These are phyloP conservation scores for Colletotrichum cuscutae DNA, from an alignment of 2,329 filamentous ascomycete species.

Conservation along the genomic window DNA sequence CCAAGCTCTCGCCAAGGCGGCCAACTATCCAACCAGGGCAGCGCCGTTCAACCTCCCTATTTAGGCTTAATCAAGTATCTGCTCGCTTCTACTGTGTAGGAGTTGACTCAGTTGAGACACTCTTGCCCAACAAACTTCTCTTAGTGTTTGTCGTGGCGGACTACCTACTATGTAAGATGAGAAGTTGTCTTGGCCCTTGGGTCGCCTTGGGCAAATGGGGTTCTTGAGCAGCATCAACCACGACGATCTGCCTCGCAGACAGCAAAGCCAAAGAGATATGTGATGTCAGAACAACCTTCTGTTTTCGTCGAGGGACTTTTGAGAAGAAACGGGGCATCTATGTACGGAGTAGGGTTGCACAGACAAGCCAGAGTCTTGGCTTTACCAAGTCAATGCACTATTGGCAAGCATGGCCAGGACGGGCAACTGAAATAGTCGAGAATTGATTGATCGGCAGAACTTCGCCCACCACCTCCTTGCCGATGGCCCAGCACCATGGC, in stretches of 20 bases:
- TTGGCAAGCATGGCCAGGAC: slow-evolving; percentile 4
- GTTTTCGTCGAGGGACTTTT: background rate
- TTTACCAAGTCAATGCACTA: background rate
- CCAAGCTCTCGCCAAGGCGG: slow-evolving; percentile 27
- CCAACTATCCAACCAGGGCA: slow-evolving; percentile 22
- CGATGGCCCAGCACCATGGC: background rate
- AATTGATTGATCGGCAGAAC: background rate
- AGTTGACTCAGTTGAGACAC: background rate
- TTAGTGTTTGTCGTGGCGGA: too few species aligned
- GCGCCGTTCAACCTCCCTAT: slow-evolving; percentile 19
- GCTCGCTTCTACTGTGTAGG: background rate
- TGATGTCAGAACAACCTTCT: slow-evolving; percentile 7
- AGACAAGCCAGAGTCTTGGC: background rate
- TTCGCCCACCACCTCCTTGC: background rate
- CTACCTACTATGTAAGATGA: background rate
- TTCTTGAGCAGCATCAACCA: background rate
- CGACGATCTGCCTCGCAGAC: background rate
- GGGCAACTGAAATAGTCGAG: background rate
- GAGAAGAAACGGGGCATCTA: background rate
- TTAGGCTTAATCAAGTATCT: background rate
- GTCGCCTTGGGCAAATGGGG: background rate
- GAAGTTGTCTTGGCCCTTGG: background rate
- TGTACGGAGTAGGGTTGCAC: background rate
- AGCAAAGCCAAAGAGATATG: background rate
- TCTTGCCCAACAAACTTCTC: too few species aligned